Conservation (phyloP, 805 yeast genomes). For the Candida bentonensis region DNA sequence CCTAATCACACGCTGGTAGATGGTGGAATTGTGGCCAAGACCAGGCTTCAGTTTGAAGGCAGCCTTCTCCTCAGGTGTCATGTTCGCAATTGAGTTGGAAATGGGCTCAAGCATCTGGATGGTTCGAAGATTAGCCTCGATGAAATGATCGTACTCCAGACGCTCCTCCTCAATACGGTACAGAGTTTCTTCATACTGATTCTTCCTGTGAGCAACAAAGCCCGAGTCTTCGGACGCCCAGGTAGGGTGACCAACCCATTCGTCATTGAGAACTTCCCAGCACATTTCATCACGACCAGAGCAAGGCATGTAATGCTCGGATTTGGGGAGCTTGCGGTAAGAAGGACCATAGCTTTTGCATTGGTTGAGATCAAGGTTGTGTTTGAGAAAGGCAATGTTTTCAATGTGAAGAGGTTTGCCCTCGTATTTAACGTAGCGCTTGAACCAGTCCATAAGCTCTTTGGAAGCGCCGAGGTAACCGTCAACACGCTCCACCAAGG, state of each 20-base stretch:
- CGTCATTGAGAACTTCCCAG: constrained; percentile 96
- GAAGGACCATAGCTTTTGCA: constrained; percentile 95
- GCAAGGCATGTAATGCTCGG: constrained; percentile 93
- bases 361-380: constrained; percentile 72
- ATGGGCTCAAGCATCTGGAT: constrained; percentile 92
- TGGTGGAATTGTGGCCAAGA: constrained; percentile 85
- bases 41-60: constrained; percentile 83
- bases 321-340: constrained; percentile 80
- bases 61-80: constrained; percentile 83
- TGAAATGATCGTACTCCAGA: constrained; percentile 89
- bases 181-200: constrained; percentile 91
- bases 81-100: constrained; percentile 83
- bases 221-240: constrained; percentile 99
- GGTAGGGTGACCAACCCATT: constrained; percentile 99
- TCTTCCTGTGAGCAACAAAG: constrained; percentile 95
- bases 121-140: constrained; percentile 88
- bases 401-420: constrained; percentile 80
- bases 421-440: constrained; percentile 76
- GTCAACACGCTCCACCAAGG: constrained; percentile 72
- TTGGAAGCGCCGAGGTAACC: constrained; percentile 70
- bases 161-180: constrained; percentile 96
- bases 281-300: constrained; percentile 98
- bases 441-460: constrained; percentile 84
- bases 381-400: constrained; percentile 75
- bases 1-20: constrained; percentile 84